phyloP scores from a whole-genome alignment of 164 flowering plant species.

The Protea cynaroides region DNA sequence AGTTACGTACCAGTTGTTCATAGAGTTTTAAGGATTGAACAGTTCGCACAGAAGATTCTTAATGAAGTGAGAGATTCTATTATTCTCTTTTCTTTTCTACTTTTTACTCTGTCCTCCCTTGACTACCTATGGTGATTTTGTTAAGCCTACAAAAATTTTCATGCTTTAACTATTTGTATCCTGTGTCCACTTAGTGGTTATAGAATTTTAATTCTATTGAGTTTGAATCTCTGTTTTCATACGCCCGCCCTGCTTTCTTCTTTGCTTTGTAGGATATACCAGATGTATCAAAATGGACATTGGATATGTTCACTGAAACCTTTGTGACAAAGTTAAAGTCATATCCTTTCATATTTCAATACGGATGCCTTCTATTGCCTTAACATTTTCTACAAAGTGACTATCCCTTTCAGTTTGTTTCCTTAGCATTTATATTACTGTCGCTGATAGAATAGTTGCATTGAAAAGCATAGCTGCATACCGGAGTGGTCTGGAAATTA shows the following conservation, averaged over 20 bases:
- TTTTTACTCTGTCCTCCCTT: no score
- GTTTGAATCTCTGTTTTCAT: not conserved
- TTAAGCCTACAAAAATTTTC: not conserved
- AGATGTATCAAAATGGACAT: conserved; percentile 61
- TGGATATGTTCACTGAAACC: conserved; percentile 53
- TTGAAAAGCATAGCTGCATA: conserved; percentile 94
- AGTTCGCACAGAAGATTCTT: conserved; percentile 72
- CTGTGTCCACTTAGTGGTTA: not conserved
- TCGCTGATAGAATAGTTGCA: conserved; percentile 46
- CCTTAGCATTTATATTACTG: conserved; percentile 51
- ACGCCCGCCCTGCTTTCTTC: not conserved
- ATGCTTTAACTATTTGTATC: not conserved
- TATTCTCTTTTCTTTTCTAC: no score
- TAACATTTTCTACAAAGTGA: conserved; percentile 3
- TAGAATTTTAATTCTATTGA: not conserved
- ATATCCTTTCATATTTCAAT: conserved; percentile 62
- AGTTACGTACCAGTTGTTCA: conserved; percentile 50
- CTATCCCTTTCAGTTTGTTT: conserved; percentile 10
- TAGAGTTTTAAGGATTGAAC: conserved; percentile 73
- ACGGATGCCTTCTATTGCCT: not conserved
- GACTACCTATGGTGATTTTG: not conserved
- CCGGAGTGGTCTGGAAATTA: conserved; percentile 78
- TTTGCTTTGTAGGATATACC: conserved; percentile 34
- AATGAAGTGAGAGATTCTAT: conserved; percentile 41
- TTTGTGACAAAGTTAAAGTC: conserved; percentile 53